Evolutionary conservation across 768 basidiomycete species (phyloP), one percentile per base, ranked within the genome.

Genomic region (Cystofilobasidium capitatum): DNA sequence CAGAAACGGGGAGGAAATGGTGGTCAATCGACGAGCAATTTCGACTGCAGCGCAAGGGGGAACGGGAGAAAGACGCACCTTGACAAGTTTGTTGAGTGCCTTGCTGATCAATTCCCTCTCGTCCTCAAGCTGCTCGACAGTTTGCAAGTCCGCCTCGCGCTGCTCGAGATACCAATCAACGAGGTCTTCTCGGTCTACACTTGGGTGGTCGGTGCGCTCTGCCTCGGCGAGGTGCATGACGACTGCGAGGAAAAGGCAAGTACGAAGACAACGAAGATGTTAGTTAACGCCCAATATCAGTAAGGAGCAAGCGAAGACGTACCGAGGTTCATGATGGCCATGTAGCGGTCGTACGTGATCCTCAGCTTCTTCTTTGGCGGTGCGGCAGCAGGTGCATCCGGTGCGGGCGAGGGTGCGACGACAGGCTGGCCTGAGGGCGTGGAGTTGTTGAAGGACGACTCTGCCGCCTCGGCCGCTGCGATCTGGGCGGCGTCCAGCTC

Each of bases 81-180:
- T 94, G 71, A 93, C 88, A 64, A 99, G 79, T 77, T 90, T 93
- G 72, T 81, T 83, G 71, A 99, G 77, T 74, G 96, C 85, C 78
- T 98, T 99, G 45, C 83, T 84, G 69, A 97, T 84, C 59, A 99
- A 81, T 76, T 91, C 90, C 73, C 86, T 86, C 78, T 98, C 89
- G 71, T 88, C 87, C 72, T 97, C 91, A 22, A 96, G 79, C 73
- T 93, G 86, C 63, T 92, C 91, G 7, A 91, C 82, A 62, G 87
- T 86, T 70, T 86, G 83, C 44, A 98, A 79, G 70, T 91, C 88
- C 12, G 81, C 80, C 77, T 99, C 96, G 76, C 85, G 88, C 71
- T 83, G 78, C 79, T 99, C 96, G 64, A 98, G 82, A 75, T 97
- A 98, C 93, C 91, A 94, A 75, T 94, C 91, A 70, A 94, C 88